Evolutionary conservation across 2,329 filamentous ascomycete species (phyloP).

Genomic region (Zymoseptoria pseudotritici): DNA sequence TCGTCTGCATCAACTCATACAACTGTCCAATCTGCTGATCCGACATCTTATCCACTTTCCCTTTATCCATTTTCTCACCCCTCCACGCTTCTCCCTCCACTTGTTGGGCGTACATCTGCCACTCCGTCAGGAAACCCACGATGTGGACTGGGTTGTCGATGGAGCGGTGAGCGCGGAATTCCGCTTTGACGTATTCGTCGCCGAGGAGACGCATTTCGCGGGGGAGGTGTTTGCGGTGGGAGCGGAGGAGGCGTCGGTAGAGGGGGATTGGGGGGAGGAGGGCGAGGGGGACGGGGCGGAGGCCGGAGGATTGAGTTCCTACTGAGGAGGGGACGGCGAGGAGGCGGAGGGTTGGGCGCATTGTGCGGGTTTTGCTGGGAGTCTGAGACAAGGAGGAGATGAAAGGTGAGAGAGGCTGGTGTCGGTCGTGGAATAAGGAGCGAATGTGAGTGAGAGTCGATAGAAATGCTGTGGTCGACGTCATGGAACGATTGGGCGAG

Average conservation of each 20-base stretch:
- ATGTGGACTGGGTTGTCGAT: constrained; percentile 90
- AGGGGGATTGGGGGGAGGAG: constrained; percentile 81
- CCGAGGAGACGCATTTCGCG: constrained; percentile 70
- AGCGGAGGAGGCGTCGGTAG: constrained; percentile 78
- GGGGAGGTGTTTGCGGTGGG: constrained; percentile 73
- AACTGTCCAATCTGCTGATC: constrained; percentile 90
- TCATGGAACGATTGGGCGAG: not conserved
- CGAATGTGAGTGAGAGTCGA: not conserved
- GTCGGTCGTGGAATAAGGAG: not conserved
- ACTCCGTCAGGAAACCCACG: constrained; percentile 92
- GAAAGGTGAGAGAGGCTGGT: not conserved
- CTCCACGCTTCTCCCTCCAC: constrained; percentile 82
- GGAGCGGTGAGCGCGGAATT: constrained; percentile 76
- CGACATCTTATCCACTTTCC: constrained; percentile 88
- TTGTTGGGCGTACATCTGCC: constrained; percentile 91
- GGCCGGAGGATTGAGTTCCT: constrained; percentile 22
- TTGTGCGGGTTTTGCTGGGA: not conserved
- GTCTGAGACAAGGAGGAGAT: not conserved
- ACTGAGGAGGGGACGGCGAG: constrained; percentile 28
- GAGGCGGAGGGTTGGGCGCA: constrained; percentile 23
- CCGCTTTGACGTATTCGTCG: constrained; percentile 86
- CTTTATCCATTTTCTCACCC: constrained; percentile 73
- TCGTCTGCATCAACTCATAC: constrained; percentile 87
- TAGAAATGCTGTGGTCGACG: not conserved
- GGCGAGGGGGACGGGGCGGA: constrained; percentile 48